A percentile compares a stretch with the other conserved stretches of the same genome.
Conservation (phyloP, 78 protist species). For the Dictyostelium capitatum region DNA sequence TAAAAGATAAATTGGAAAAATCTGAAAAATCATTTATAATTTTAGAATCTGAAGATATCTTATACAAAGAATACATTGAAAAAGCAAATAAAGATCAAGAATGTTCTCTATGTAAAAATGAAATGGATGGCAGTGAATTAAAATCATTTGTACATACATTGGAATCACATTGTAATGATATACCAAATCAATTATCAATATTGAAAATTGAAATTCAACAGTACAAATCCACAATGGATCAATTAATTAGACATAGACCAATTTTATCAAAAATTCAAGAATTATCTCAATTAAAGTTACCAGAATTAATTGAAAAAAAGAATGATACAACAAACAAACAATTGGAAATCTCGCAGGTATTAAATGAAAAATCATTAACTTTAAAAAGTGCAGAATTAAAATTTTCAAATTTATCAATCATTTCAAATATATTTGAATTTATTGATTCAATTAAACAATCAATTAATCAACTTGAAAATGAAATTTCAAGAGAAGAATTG, state of each 20-base stretch:
- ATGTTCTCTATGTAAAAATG: conserved; percentile 68
- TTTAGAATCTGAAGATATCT: conserved; percentile 50
- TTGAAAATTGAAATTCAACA: background rate
- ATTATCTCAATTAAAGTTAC: background rate
- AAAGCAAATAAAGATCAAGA: conserved; percentile 39
- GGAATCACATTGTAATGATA: conserved; percentile 29
- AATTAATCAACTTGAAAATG: background rate
- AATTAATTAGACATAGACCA: background rate
- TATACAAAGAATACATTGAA: conserved; percentile 73
- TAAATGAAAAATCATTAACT: background rate
- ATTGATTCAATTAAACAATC: background rate
- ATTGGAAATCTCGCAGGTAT: background rate
- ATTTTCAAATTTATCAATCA: no score
- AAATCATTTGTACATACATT: conserved; percentile 30
- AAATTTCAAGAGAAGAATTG: background rate
- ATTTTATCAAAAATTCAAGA: background rate
- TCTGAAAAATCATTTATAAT: conserved; percentile 31
- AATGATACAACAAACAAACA: background rate
- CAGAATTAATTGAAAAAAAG: background rate
- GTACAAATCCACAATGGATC: background rate
- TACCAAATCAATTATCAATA: conserved; percentile 33
- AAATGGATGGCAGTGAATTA: conserved; percentile 31
- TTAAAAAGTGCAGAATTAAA: no score
- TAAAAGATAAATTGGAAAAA: background rate
- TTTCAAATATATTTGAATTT: background rate